Percentiles rank a stretch among this genome's conserved stretches.
Conservation (phyloP, 2,329 filamentous ascomycete species). For the Chalara sp. region DNA sequence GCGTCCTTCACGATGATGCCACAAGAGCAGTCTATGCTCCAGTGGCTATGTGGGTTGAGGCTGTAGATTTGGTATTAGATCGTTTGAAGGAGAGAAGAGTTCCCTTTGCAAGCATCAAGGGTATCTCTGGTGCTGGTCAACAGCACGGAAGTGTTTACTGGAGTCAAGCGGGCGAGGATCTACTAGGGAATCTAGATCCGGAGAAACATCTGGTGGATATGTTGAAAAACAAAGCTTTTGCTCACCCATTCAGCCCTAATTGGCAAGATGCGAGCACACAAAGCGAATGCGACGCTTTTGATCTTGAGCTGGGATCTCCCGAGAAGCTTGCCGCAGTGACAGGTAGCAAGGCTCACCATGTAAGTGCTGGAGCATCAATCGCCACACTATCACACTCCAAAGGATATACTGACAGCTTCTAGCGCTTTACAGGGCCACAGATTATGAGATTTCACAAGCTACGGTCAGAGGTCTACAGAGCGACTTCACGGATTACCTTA, state of each 20-base stretch:
- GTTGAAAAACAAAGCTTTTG: slow-evolving; percentile 59
- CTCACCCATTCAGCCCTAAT: slow-evolving; percentile 84
- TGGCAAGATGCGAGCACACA: slow-evolving; percentile 98
- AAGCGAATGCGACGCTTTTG: slow-evolving; percentile 83
- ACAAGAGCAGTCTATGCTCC: slow-evolving; percentile 90
- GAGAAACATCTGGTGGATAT: slow-evolving; percentile 63
- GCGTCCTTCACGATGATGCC: slow-evolving; percentile 72
- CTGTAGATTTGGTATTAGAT: slow-evolving; percentile 75
- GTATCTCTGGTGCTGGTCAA: slow-evolving; percentile 87
- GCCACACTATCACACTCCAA: background rate
- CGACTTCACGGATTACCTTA: slow-evolving; percentile 80
- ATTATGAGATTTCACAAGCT: slow-evolving; percentile 82
- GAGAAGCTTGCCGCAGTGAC: slow-evolving; percentile 70
- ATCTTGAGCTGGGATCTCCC: slow-evolving; percentile 59
- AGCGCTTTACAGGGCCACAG: slow-evolving; percentile 96
- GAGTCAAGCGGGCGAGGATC: slow-evolving; percentile 60
- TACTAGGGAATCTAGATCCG: slow-evolving; percentile 55
- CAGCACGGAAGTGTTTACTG: slow-evolving; percentile 98
- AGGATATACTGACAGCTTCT: slow-evolving; percentile 10
- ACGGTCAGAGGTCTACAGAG: slow-evolving; percentile 72
- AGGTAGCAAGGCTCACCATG: slow-evolving; percentile 91
- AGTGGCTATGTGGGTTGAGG: slow-evolving; percentile 90
- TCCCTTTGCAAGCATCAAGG: slow-evolving; percentile 68
- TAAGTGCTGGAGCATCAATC: slow-evolving; percentile 36
- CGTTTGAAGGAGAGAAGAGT: slow-evolving; percentile 64